Evolutionary conservation across 2,329 filamentous ascomycete species (phyloP), one percentile per base, ranked within the genome.

Genomic region (Fusarium torreyae): DNA sequence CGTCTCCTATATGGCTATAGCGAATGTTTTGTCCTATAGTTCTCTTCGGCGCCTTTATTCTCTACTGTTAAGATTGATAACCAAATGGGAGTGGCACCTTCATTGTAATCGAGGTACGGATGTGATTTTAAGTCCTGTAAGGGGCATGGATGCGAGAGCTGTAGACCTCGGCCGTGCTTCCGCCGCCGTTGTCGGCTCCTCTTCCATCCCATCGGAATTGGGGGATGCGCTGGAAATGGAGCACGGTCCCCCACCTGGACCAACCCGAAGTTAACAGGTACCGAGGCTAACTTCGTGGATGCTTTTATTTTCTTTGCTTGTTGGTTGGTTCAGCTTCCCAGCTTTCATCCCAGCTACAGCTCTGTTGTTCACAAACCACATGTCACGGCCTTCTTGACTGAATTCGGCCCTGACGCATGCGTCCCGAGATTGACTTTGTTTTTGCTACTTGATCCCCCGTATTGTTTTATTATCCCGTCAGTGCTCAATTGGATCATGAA

Each of bases 381-480:
- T 75, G 72, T 73, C 71, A 75, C 71, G 69, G 60, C 52, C 56
- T 62, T 57, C 49, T 65, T 68, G 45, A 63, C 62, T 65, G 58
- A 74, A 61, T 68, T 70, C 69, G 57, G 66, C 64, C 65, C 69
- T 66, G 71, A 75, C 71, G 72, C 72, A 71, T 71, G 72, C 70
- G 65, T 64, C 49, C 55, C 66, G 64, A 69, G 43, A 58, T 69
- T 52, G 43, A 20, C 43, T 66, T 65, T 50, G 34, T 60, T 57
- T 62, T 53, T 67, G 51, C 57, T 57, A 61, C 36, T 48, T 54
- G 33, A 50, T 60, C 36, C 61, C 22, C 61, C 42, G 36, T 53
- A 58, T 62, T 54, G 39, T 65, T 57, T 45, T 55, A 26, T 49
- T 57, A 55, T 57, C 52, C 42, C 43, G 46, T 62, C 50, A 26